Percentiles rank a stretch among this genome's conserved stretches.
These are phyloP conservation scores for Pulveroboletus frians DNA, from an alignment of 768 basidiomycete species.

Conservation along the genomic window DNA sequence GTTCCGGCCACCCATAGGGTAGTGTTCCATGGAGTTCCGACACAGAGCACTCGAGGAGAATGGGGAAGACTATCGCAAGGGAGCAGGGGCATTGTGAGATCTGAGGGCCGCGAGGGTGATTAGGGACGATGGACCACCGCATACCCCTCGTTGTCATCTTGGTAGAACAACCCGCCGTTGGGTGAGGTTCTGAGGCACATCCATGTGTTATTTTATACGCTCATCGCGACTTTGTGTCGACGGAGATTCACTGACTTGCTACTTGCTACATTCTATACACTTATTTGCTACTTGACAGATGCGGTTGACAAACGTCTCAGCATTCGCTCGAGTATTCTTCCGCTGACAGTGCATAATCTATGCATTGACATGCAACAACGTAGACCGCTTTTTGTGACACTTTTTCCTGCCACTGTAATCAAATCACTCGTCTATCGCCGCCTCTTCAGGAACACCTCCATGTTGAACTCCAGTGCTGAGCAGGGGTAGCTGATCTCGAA, in stretches of 20 bases:
- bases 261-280: conserved; percentile 9
- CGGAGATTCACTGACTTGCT: conserved; percentile 7
- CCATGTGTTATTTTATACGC: conserved; percentile 16
- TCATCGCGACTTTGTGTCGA: conserved; percentile 15
- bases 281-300: neutral
- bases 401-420: conserved; percentile 1
- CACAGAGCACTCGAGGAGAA: conserved; percentile 37
- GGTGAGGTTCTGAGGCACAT: neutral
- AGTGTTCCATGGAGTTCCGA: conserved; percentile 36
- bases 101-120: conserved; percentile 58
- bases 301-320: neutral
- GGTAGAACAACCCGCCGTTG: neutral
- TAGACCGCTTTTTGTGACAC: neutral
- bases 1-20: conserved; percentile 26
- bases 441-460: conserved; percentile 88
- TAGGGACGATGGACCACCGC: conserved; percentile 32
- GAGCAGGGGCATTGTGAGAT: conserved; percentile 56
- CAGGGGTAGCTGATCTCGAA: conserved; percentile 95
- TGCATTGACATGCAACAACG: conserved; percentile 2
- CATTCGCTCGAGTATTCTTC: neutral
- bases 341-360: neutral
- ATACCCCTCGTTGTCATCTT: conserved; percentile 6
- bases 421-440: conserved; percentile 17
- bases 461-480: conserved; percentile 88
- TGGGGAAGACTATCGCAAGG: conserved; percentile 44